Base-by-base conservation (phyloP, 306 rosid species). In the Albizia julibrissin region DNA sequence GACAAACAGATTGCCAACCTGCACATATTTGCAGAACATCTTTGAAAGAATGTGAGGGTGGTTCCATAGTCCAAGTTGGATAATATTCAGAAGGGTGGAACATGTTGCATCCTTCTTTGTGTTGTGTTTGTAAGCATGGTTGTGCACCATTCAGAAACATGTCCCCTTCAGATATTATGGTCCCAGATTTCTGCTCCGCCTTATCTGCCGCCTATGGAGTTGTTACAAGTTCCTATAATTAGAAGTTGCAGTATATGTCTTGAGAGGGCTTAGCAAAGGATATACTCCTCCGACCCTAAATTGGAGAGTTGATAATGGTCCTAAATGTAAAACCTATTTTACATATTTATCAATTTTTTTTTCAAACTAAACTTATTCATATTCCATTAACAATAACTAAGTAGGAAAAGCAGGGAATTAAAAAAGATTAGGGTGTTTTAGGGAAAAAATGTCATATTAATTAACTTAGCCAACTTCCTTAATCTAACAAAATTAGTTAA, bases 31-130 rank as follows among this genome's bases (percentile, higher is more conserved):
- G 91, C 71, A 89, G 85, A 67, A 90, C 18, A 19, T 80, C 85
- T 76, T 78, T 86, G 54, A 91, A 90, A 83, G 93, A 91, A 83
- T 82, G 88, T 13, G 83, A 79, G 50, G 92, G 87, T 27, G 91
- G 69, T 89, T 89, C 95, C 90, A 87, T 83, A 0, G 91, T 89
- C 91, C 93, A 91, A 19, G 85, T 81, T 22, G 89, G 87, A 83
- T 89, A 88, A 80, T 79, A 87, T 79, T 90, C 89, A 64, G 89
- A 90, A 33, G 97, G 97, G 81, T 89, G 94, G 82, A 89, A 92
- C 83, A 86, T 37, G 40, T 37, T 37, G 47, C 87, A 9, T 71
- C 76, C 91, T 64, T 73, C 87, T 31, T 15, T 84, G 69, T 33
- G 39, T 49, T 74, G 86, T 49, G 79, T 69, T 22, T 68, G 64